phyloP scores from a whole-genome alignment of 257 asterid species.

The Thymus mandschuricus region DNA sequence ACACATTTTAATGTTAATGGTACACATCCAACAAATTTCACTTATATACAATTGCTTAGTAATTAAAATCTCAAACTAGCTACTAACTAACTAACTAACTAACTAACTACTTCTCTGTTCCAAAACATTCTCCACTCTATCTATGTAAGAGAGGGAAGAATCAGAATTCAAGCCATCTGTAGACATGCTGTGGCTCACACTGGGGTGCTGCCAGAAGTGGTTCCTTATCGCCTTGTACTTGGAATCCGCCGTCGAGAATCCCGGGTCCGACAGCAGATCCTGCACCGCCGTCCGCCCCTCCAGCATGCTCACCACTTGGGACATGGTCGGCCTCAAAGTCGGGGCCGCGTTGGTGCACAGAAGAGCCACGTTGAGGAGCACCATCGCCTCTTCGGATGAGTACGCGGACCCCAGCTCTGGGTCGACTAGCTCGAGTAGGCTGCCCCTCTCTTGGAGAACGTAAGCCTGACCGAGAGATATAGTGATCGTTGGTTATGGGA shows the following conservation, averaged over 20 bases:
- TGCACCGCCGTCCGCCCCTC: conserved; percentile 83
- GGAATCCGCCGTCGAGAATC: conserved; percentile 57
- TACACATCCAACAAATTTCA: not conserved
- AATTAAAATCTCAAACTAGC: not conserved
- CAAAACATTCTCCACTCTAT: conserved; percentile 32
- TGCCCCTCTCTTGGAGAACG: conserved; percentile 80
- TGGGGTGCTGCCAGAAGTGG: conserved; percentile 86
- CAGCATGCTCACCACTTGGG: conserved; percentile 93
- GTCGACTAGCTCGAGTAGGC: conserved; percentile 74
- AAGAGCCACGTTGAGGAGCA: conserved; percentile 73
- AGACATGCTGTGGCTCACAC: conserved; percentile 59
- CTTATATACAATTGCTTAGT: conserved; percentile 34
- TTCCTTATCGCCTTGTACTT: conserved; percentile 65
- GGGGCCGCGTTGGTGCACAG: conserved; percentile 85
- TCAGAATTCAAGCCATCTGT: conserved; percentile 46
- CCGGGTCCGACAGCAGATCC: conserved; percentile 79
- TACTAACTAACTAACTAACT: conserved; percentile 15
- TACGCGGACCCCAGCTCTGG: conserved; percentile 68
- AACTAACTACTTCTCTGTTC: conserved; percentile 32
- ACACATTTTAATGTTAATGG: too few species aligned
- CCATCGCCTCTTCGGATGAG: conserved; percentile 67
- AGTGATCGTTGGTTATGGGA: not conserved
- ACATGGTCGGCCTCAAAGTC: conserved; percentile 81
- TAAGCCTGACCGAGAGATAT: conserved; percentile 56
- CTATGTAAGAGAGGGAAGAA: conserved; percentile 53